phyloP scores from a whole-genome alignment of 139 green algal species.

The Chlorella vulgaris region DNA sequence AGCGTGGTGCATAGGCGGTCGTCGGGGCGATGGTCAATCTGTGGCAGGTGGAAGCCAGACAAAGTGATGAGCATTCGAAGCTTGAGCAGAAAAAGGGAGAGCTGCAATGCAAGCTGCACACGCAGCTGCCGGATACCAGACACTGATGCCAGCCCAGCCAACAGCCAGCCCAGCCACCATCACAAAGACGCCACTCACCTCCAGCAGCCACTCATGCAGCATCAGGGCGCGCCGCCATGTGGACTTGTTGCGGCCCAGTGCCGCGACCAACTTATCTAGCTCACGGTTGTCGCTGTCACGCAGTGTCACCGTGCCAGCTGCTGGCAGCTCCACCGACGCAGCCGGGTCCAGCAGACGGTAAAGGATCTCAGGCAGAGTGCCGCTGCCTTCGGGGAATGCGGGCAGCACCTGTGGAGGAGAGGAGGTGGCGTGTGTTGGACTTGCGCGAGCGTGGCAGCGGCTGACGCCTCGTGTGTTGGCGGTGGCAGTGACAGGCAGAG shows the following conservation, averaged over 20 bases:
- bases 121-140: too few relatives aligned
- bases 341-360: constrained; percentile 58
- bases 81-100: too few relatives aligned
- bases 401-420: constrained; percentile 21
- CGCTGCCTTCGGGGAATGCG: constrained; percentile 38
- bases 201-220: constrained; percentile 79
- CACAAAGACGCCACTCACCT: background rate
- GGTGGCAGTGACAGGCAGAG: too few relatives aligned
- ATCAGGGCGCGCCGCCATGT: constrained; percentile 80
- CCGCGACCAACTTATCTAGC: constrained; percentile 84
- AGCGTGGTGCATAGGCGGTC: constrained; percentile 87
- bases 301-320: constrained; percentile 10
- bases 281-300: constrained; percentile 70
- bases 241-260: constrained; percentile 67
- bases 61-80: too few relatives aligned
- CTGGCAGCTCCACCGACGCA: constrained; percentile 49
- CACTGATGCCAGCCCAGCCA: too few relatives aligned
- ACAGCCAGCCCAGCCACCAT: background rate
- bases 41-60: background rate
- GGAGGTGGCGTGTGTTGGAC: background rate
- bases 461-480: too few relatives aligned
- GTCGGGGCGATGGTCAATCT: constrained; percentile 69
- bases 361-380: constrained; percentile 49
- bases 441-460: background rate
- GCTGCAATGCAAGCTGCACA: too few relatives aligned